Evolutionary conservation across 2,329 filamentous ascomycete genomes (phyloP), one percentile per base, ranked within the genome.

Genomic region (Alternaria sp.): DNA sequence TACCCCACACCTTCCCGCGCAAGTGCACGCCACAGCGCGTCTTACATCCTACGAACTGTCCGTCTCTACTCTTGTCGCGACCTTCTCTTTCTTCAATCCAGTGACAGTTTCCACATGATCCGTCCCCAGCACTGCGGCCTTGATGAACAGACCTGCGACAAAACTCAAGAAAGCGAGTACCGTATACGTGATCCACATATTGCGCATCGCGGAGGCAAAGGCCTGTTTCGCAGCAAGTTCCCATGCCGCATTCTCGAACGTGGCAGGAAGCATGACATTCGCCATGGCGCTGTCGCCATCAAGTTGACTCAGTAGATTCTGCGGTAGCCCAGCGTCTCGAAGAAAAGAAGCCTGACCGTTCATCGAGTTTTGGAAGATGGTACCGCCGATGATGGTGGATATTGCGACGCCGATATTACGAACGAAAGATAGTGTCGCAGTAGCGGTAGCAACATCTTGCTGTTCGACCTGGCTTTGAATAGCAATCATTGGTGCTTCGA

Each of bases 361-460:
- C 88, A 93, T 91, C 51, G 86, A 83, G 67, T 86, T 86, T 58
- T 86, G 83, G 64, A 86, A 85, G 5, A 86, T 81, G 0, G 85
- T 83, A 2, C 83, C 81, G 10, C 84, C 84, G 5, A 86, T 76
- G 2, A 86, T 83, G 10, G 86, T 79, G 0, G 82, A 84, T 36
- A 85, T 80, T 0, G 83, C 78, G 0, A 83, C 81, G 0, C 81
- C 81, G 6, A 86, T 69, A 46, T 79, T 81, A 7, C 82, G 79
- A 12, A 82, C 69, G 63, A 88, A 86, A 0, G 81, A 81, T 5
- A 87, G 75, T 0, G 86, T 86, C 1, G 85, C 83, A 0, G 85
- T 87, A 0, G 86, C 86, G 0, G 83, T 82, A 0, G 85, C 85
- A 2, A 79, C 79, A 26, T 88, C 83, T 13, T 84, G 81, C 62